A percentile compares a stretch with the other conserved stretches of the same genome.
phyloP scores from a whole-genome alignment of 805 yeast species.

The Limtongia smithiae region DNA sequence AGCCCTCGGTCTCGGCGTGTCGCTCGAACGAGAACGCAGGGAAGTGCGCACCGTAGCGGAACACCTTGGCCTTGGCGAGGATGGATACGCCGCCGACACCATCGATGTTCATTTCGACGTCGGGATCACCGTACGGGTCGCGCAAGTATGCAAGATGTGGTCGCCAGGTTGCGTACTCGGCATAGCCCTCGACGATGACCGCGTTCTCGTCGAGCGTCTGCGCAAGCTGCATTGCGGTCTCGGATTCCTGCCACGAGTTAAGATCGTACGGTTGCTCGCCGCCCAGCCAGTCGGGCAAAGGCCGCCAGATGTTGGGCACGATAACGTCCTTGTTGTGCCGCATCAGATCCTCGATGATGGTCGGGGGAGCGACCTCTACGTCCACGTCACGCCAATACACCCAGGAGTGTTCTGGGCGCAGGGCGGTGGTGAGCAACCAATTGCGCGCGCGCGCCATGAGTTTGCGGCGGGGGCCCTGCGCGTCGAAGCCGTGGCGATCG shows the following conservation, averaged over 20 bases:
- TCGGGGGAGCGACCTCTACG: slow-evolving; percentile 81
- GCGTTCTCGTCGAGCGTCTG: slow-evolving; percentile 79
- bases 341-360: slow-evolving; percentile 88
- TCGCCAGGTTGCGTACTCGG: slow-evolving; percentile 97
- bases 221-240: slow-evolving; percentile 55
- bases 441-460: slow-evolving; percentile 94
- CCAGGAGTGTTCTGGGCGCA: slow-evolving; percentile 89
- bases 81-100: slow-evolving; percentile 98
- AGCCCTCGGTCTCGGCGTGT: slow-evolving; percentile 97
- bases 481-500: slow-evolving; percentile 92
- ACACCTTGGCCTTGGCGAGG: slow-evolving; percentile 79
- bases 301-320: slow-evolving; percentile 98
- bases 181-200: slow-evolving; percentile 96
- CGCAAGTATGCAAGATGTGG: slow-evolving; percentile 93
- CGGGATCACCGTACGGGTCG: slow-evolving; percentile 93
- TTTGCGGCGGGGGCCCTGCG: slow-evolving; percentile 93
- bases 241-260: slow-evolving; percentile 95
- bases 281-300: slow-evolving; percentile 87
- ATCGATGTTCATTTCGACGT: slow-evolving; percentile 87
- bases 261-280: slow-evolving; percentile 92
- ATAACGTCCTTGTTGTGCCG: slow-evolving; percentile 85
- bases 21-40: slow-evolving; percentile 95
- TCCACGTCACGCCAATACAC: slow-evolving; percentile 99
- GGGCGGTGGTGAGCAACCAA: slow-evolving; percentile 82
- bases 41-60: slow-evolving; percentile 85